Percentiles rank a stretch among this genome's conserved stretches.
Conservation (phyloP, 805 yeast species). For the Metschnikowia aberdeeniae region DNA sequence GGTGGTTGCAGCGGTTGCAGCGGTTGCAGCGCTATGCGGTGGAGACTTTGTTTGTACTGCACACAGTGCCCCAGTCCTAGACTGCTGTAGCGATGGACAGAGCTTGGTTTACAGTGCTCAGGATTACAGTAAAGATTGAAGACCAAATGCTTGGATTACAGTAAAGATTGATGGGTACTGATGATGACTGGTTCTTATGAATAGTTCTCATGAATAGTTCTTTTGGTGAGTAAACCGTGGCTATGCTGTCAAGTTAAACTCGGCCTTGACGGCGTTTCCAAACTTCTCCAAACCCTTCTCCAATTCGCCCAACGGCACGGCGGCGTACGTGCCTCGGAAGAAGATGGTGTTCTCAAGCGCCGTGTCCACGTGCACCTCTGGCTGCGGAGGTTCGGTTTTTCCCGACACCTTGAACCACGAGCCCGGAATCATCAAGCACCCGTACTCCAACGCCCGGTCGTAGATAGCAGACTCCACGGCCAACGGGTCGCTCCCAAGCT, state of each 20-base stretch:
- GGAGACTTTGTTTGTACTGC: background rate
- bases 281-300: conserved; percentile 61
- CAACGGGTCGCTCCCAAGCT: conserved; percentile 46
- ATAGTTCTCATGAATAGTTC: too few species aligned
- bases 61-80: background rate
- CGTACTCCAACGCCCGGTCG: conserved; percentile 55
- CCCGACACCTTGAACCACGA: conserved; percentile 69
- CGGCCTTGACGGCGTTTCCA: conserved; percentile 58
- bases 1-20: background rate
- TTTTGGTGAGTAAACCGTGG: too few species aligned
- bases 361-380: conserved; percentile 38
- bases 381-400: conserved; percentile 57
- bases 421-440: conserved; percentile 76
- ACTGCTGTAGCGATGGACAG: too few species aligned
- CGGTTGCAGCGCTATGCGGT: background rate
- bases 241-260: conserved; percentile 36
- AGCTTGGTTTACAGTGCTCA: too few species aligned
- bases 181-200: too few species aligned
- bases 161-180: too few species aligned
- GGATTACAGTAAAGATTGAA: too few species aligned
- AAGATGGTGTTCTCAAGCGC: conserved; percentile 48
- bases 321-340: conserved; percentile 88
- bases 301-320: conserved; percentile 67
- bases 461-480: conserved; percentile 63
- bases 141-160: too few species aligned